A percentile compares a stretch with the other conserved stretches of the same genome.
These are phyloP conservation scores for Hordeum marinum DNA, from an alignment of 176 grass and related monocot species.

Conservation along the genomic window DNA sequence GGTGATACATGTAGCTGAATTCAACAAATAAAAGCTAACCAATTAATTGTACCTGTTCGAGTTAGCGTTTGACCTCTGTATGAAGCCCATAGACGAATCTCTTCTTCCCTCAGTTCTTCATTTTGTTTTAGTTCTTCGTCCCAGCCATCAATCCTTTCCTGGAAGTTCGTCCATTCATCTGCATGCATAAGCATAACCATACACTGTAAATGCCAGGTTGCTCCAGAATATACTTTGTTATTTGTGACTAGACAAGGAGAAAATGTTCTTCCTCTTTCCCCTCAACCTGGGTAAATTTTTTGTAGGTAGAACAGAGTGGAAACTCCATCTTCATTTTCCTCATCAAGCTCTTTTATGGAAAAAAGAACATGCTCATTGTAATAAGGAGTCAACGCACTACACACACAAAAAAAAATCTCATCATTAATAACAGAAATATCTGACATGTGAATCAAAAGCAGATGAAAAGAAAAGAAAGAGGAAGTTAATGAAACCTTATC, in stretches of 20 bases:
- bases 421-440: constrained; percentile 14
- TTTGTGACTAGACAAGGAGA: neutral
- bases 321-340: constrained; percentile 92
- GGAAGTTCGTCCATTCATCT: constrained; percentile 96
- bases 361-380: constrained; percentile 77
- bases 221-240: neutral
- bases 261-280: constrained; percentile 3
- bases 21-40: constrained; percentile 8
- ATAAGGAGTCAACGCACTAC: constrained; percentile 80
- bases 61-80: constrained; percentile 88
- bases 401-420: constrained; percentile 16
- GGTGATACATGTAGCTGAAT: neutral
- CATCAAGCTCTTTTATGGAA: constrained; percentile 65
- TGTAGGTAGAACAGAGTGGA: constrained; percentile 93
- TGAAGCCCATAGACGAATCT: constrained; percentile 83
- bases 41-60: constrained; percentile 62
- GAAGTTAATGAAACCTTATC: neutral
- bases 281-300: constrained; percentile 89
- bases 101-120: constrained; percentile 44
- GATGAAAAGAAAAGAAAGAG: neutral
- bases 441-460: constrained; percentile 13
- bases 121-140: constrained; percentile 54
- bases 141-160: constrained; percentile 42
- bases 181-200: constrained; percentile 8
- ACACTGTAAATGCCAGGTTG: constrained; percentile 15